Evolutionary conservation across 2,329 filamentous ascomycete species (phyloP).

Genomic region (Pleoardoris graminearum): DNA sequence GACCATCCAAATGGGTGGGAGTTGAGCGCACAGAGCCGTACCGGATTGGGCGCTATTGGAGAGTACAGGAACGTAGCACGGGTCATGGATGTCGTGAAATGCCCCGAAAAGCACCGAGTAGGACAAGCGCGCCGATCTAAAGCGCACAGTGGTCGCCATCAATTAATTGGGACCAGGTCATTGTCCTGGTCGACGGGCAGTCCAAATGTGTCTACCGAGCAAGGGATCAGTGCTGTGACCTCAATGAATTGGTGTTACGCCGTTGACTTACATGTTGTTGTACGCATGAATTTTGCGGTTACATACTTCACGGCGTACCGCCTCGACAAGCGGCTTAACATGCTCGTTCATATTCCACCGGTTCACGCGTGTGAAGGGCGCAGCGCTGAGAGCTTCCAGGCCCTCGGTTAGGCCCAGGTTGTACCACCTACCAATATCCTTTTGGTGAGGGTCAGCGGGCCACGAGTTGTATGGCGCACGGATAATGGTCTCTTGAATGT

Average conservation of each 20-base stretch:
- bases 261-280: constrained; percentile 70
- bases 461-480: constrained; percentile 75
- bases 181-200: constrained; percentile 50
- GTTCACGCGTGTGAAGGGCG: constrained; percentile 69
- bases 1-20: constrained; percentile 3
- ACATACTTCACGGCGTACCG: constrained; percentile 70
- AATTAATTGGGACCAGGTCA: constrained; percentile 26
- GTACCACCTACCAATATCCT: constrained; percentile 79
- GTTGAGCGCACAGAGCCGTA: not conserved
- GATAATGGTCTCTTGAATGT: constrained; percentile 72
- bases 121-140: constrained; percentile 8
- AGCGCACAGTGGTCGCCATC: constrained; percentile 8
- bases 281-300: constrained; percentile 70
- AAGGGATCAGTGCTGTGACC: constrained; percentile 37
- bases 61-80: constrained; percentile 9
- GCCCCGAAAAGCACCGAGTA: constrained; percentile 12
- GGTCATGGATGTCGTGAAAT: constrained; percentile 13
- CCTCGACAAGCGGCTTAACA: constrained; percentile 64
- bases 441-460: constrained; percentile 65
- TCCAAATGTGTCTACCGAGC: constrained; percentile 52
- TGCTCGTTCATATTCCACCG: constrained; percentile 62
- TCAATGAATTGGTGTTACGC: constrained; percentile 30
- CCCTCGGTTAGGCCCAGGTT: constrained; percentile 76
- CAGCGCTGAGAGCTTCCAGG: constrained; percentile 72
- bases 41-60: constrained; percentile 10